These are phyloP conservation scores for Yamadazyma insecticola DNA, from an alignment of 805 yeast genomes.

Conservation along the genomic window DNA sequence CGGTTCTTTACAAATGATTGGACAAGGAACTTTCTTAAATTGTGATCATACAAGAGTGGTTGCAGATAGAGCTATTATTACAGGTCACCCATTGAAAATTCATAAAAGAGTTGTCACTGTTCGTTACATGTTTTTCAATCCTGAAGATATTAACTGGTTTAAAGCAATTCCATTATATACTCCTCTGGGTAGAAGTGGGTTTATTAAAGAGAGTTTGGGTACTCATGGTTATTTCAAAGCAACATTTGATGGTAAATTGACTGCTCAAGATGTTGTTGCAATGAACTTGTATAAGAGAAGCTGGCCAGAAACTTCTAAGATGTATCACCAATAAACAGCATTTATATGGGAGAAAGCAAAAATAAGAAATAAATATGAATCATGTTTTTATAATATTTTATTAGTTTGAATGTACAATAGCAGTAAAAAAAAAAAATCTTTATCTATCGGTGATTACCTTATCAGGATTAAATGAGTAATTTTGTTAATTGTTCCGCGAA, in stretches of 20 bases:
- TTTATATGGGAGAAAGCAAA: too few relatives aligned
- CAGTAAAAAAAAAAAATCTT: too few relatives aligned
- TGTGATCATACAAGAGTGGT: slow-evolving; percentile 79
- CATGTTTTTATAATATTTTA: too few relatives aligned
- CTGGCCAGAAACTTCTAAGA: slow-evolving; percentile 64
- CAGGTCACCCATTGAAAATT: slow-evolving; percentile 94
- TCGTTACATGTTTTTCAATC: slow-evolving; percentile 94
- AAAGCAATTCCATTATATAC: slow-evolving; percentile 91
- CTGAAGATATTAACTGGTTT: slow-evolving; percentile 84
- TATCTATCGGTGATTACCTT: too few relatives aligned
- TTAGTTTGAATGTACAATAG: too few relatives aligned
- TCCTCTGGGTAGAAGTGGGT: slow-evolving; percentile 88
- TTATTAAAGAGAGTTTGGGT: slow-evolving; percentile 92
- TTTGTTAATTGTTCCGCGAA: too few relatives aligned
- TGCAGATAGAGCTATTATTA: slow-evolving; percentile 83
- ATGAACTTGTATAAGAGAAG: slow-evolving; percentile 92
- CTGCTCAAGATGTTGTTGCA: slow-evolving; percentile 88
- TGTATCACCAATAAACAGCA: slow-evolving; percentile 1
- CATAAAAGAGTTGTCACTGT: slow-evolving; percentile 89
- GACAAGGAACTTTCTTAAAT: slow-evolving; percentile 85
- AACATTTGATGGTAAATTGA: slow-evolving; percentile 83
- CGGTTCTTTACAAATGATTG: slow-evolving; percentile 63
- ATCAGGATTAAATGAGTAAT: too few relatives aligned
- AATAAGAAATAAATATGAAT: too few relatives aligned
- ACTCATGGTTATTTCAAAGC: slow-evolving; percentile 98